phyloP scores from a whole-genome alignment of 805 yeast species.

The Starmerella floricola region DNA sequence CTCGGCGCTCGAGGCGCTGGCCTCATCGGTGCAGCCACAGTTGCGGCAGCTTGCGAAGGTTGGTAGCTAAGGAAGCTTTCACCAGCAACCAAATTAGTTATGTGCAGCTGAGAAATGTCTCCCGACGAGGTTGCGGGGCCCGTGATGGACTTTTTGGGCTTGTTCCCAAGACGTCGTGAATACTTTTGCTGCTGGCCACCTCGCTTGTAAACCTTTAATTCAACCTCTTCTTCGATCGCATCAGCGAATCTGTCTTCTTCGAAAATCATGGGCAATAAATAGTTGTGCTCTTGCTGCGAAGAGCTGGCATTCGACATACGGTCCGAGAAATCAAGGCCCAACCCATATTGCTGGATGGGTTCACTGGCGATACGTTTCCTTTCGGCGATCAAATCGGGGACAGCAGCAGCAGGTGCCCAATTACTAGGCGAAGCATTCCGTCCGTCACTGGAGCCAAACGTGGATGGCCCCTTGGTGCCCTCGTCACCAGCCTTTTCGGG shows the following conservation, averaged over 20 bases:
- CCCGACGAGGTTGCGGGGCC: slow-evolving; percentile 3
- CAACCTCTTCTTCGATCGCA: slow-evolving; percentile 30
- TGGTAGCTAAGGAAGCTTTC: slow-evolving; percentile 21
- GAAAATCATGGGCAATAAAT: slow-evolving; percentile 31
- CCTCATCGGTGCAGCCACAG: slow-evolving; percentile 18
- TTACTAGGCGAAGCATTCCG: too few relatives aligned
- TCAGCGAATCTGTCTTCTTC: slow-evolving; percentile 33
- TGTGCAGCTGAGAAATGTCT: slow-evolving; percentile 16
- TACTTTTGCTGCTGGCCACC: slow-evolving; percentile 1
- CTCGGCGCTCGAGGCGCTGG: slow-evolving; percentile 21
- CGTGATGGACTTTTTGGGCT: background rate
- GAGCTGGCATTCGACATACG: background rate
- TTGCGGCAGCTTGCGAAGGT: slow-evolving; percentile 21
- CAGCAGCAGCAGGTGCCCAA: too few relatives aligned
- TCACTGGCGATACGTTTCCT: slow-evolving; percentile 9
- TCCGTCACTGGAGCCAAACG: too few relatives aligned
- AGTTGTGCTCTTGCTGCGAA: slow-evolving; percentile 10
- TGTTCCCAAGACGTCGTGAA: background rate
- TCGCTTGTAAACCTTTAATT: slow-evolving; percentile 22
- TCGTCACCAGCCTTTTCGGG: too few relatives aligned
- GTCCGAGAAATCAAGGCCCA: slow-evolving; percentile 7
- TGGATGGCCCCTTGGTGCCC: too few relatives aligned
- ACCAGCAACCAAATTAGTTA: slow-evolving; percentile 15
- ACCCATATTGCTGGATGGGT: background rate
- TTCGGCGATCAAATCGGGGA: background rate